phyloP scores from a whole-genome alignment of 1,139 yeast genomes.

The Groenewaldozyma auringiensis region DNA sequence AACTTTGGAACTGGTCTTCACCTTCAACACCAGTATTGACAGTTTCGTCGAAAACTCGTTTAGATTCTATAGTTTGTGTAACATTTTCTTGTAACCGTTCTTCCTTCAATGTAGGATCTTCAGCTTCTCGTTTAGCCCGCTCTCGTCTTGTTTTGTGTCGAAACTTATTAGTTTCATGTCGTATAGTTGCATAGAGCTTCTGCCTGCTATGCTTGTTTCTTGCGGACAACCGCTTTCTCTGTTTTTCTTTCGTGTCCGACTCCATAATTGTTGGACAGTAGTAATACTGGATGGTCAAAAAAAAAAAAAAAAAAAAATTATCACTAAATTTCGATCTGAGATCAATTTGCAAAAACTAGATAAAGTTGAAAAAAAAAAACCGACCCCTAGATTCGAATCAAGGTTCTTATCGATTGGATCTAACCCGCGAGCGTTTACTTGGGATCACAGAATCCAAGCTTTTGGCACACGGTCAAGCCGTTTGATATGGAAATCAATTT shows the following conservation, averaged over 20 bases:
- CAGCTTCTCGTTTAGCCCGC: slow-evolving; percentile 76
- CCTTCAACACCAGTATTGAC: slow-evolving; percentile 68
- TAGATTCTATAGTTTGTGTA: slow-evolving; percentile 82
- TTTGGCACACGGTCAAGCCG: no score
- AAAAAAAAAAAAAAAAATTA: slow-evolving; percentile 1
- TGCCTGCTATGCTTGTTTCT: slow-evolving; percentile 76
- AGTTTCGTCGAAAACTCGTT: slow-evolving; percentile 87
- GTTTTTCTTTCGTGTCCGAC: neutral
- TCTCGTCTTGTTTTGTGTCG: slow-evolving; percentile 69
- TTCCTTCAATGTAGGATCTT: slow-evolving; percentile 71
- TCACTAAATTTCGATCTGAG: no score
- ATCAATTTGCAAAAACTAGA: no score
- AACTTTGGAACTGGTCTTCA: slow-evolving; percentile 65
- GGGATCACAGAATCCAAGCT: no score
- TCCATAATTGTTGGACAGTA: neutral
- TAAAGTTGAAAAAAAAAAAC: no score
- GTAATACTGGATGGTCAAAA: neutral
- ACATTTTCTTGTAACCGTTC: slow-evolving; percentile 73
- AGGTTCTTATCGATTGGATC: no score
- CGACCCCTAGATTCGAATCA: no score
- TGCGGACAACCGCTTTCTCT: slow-evolving; percentile 32
- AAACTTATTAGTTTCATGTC: slow-evolving; percentile 66
- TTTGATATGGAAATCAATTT: no score
- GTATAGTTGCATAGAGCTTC: slow-evolving; percentile 64
- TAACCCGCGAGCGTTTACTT: no score